Evolutionary conservation across 352 stramenopile genomes (phyloP).

Genomic region (Phytophthora sansomeana): DNA sequence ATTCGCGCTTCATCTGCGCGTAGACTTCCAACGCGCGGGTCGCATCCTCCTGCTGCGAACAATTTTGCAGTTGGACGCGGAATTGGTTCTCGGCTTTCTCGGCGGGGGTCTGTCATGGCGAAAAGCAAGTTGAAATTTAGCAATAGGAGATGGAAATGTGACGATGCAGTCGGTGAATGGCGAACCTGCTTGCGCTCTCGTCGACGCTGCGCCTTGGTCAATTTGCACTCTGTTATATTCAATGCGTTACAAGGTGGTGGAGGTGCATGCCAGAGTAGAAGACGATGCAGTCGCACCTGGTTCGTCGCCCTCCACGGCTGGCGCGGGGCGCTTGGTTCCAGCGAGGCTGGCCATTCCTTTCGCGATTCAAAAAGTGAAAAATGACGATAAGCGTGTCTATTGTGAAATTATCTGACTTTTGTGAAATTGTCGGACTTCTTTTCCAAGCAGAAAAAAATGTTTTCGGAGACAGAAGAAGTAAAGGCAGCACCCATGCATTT

Average conservation of each 20-base stretch:
- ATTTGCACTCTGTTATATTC: conserved; percentile 22
- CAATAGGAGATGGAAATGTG: conserved; percentile 2
- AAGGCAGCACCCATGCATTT: conserved; percentile 18
- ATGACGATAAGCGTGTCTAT: too few relatives aligned
- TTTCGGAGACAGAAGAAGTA: background rate
- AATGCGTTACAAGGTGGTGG: background rate
- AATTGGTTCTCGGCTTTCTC: conserved; percentile 50
- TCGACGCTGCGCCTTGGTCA: conserved; percentile 51
- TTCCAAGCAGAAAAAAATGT: too few relatives aligned
- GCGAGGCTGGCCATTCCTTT: conserved; percentile 48
- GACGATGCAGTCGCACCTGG: conserved; percentile 22
- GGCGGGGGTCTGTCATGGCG: conserved; percentile 46
- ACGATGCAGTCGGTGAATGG: background rate
- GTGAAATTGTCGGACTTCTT: too few relatives aligned
- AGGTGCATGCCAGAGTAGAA: background rate
- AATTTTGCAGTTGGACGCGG: conserved; percentile 52
- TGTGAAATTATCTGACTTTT: too few relatives aligned
- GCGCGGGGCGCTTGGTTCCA: conserved; percentile 37
- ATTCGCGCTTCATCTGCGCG: conserved; percentile 54
- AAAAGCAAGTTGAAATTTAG: background rate
- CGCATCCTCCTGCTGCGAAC: conserved; percentile 50
- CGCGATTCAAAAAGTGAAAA: background rate
- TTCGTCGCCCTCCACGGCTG: conserved; percentile 7
- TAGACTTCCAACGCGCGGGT: conserved; percentile 54
- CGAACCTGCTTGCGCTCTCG: conserved; percentile 61